Evolutionary conservation across 345 rosid species (phyloP).

Genomic region (Euclidium syriacum): DNA sequence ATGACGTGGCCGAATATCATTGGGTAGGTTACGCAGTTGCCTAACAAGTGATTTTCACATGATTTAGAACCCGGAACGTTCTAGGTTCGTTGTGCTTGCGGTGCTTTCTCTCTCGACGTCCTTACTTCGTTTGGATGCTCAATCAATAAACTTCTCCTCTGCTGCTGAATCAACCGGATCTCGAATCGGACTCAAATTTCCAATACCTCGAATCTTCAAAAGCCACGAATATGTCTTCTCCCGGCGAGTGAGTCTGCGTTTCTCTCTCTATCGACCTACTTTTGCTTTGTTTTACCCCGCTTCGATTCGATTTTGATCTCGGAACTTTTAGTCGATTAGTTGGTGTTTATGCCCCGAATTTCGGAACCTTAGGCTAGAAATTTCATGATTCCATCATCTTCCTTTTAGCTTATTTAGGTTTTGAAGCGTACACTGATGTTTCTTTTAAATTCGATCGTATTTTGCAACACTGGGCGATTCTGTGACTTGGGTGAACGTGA

Average conservation of each 20-base stretch:
- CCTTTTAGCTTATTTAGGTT: neutral
- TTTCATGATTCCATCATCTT: neutral
- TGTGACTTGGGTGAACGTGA: neutral
- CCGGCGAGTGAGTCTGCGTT: slow-evolving; percentile 28
- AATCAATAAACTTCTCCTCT: neutral
- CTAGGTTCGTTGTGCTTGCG: slow-evolving; percentile 7
- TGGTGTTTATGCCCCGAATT: neutral
- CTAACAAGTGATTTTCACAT: neutral
- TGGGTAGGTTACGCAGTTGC: slow-evolving; percentile 13
- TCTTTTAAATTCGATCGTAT: neutral
- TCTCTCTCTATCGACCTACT: neutral
- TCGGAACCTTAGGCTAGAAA: neutral
- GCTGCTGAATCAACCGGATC: slow-evolving; percentile 2
- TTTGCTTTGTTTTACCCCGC: neutral
- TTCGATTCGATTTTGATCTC: neutral
- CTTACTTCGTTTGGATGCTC: neutral
- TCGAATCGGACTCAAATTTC: neutral
- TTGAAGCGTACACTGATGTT: neutral
- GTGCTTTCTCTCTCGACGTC: neutral
- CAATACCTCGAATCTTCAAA: neutral
- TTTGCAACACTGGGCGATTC: neutral
- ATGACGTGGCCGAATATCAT: slow-evolving; percentile 1
- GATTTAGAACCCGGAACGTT: slow-evolving; percentile 15
- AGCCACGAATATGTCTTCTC: slow-evolving; percentile 28
- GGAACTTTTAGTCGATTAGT: neutral